Conservation (phyloP, 257 asterid species). For the Solanum chaucha region DNA sequence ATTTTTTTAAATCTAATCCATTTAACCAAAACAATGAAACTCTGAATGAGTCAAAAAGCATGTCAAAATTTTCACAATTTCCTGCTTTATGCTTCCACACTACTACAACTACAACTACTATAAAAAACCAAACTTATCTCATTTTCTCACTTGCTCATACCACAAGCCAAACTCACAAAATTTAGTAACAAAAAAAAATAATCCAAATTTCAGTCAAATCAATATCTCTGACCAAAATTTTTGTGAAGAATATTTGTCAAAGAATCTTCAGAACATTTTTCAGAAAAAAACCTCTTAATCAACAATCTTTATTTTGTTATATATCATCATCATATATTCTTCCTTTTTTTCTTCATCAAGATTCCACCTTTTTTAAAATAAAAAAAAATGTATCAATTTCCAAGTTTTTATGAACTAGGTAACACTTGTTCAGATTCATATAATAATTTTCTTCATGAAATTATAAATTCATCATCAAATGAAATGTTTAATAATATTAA, state of each 20-base stretch:
- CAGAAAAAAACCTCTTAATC: background rate
- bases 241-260: background rate
- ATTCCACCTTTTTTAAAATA: background rate
- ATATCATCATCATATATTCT: slow-evolving; percentile 1
- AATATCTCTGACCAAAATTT: background rate
- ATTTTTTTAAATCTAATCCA: background rate
- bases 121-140: background rate
- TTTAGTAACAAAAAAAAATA: background rate
- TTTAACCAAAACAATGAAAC: background rate
- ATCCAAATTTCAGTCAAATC: background rate
- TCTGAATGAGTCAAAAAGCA: background rate
- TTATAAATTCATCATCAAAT: slow-evolving; percentile 5
- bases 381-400: slow-evolving; percentile 30
- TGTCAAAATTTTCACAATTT: background rate
- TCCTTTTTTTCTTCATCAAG: background rate
- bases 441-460: slow-evolving; percentile 26
- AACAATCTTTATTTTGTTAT: background rate
- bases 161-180: background rate
- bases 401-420: slow-evolving; percentile 44
- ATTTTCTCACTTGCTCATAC: background rate
- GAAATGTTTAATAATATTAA: background rate
- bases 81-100: background rate
- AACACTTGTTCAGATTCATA: slow-evolving; percentile 30
- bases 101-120: background rate
- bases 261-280: background rate